Evolutionary conservation across 805 yeast genomes (phyloP), one percentile per base, ranked within the genome.

Genomic region (Saccharomycopsis sp.): DNA sequence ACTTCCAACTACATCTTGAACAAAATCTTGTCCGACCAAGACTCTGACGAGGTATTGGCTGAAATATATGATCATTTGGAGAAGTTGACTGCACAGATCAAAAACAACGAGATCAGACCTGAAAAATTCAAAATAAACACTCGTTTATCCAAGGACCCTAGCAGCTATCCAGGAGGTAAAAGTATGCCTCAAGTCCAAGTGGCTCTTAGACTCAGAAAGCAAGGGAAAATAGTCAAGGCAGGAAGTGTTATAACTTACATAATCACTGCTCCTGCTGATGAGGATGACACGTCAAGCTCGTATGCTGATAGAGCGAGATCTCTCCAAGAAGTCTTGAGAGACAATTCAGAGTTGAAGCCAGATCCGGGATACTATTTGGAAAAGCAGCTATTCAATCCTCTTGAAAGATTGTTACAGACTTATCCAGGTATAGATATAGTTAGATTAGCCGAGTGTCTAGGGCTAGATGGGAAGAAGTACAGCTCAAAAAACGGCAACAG

Each of bases 211-310:
- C 76, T 89, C 71, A 75, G 88, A 63, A 80, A 79, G n/a, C 85
- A 83, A 60, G 97, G 98, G 40, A 91, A 91, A 66, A 85, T 87
- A 41, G 81, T 94, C 54, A 85, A 84, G 62, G 95, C 96, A 0
- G 97, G 96, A 20, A 87, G 86, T 64, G 97, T 94, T 52, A 85
- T 94, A 44, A 87, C 97, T 0, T 94, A 79, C 73, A 87, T 94
- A 50, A 84, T 94, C 40, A 82, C 95, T 1, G 78, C 73, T 2
- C 77, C 73, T n/a, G 73, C 71, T 29, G 80, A 75, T 44, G 74
- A 71, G 2, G 64, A 54, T 18, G 53, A 58, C 46, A 18, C 57
- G 55, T 54, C 20, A 50, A 53, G 20, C 2, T 60, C 80, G 1
- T 80, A 81, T 8, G 92, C 96, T 0, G 92, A 87, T 60, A 79